Percentiles rank a stretch among this genome's conserved stretches.
Conservation (phyloP, 1,139 yeast genomes). For the Geotrichum cucujoidarum region DNA sequence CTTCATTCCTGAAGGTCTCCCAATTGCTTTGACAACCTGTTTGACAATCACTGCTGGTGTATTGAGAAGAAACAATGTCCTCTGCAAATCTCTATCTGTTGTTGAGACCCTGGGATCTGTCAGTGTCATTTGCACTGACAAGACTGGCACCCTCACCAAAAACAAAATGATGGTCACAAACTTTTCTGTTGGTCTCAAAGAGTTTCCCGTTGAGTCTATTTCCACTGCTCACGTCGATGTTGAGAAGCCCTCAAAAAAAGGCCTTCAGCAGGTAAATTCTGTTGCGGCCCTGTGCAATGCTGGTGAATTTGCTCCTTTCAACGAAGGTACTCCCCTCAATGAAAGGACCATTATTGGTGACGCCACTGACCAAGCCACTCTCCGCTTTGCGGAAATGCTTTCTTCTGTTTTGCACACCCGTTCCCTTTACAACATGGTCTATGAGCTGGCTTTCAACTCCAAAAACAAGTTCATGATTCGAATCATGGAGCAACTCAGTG, state of each 20-base stretch:
- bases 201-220: conserved; percentile 20
- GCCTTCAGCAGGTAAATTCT: conserved; percentile 8
- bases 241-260: background rate
- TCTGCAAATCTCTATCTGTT: conserved; percentile 58
- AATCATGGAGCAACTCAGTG: background rate
- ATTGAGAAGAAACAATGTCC: conserved; percentile 43
- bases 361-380: conserved; percentile 46
- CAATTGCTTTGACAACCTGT: conserved; percentile 49
- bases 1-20: conserved; percentile 49
- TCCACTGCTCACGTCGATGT: background rate
- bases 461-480: conserved; percentile 44
- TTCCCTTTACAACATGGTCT: conserved; percentile 22
- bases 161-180: conserved; percentile 49
- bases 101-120: conserved; percentile 56
- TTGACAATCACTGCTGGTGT: conserved; percentile 46
- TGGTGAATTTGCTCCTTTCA: conserved; percentile 29
- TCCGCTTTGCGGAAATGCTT: conserved; percentile 36
- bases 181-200: conserved; percentile 25
- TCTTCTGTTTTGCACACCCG: conserved; percentile 19
- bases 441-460: conserved; percentile 44
- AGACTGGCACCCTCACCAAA: conserved; percentile 49
- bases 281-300: conserved; percentile 38
- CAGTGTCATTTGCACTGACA: conserved; percentile 46
- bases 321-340: conserved; percentile 23
- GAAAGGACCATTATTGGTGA: conserved; percentile 39